phyloP scores from a whole-genome alignment of 192 early-diverging fungal species.

The Entrophospora sp. region DNA sequence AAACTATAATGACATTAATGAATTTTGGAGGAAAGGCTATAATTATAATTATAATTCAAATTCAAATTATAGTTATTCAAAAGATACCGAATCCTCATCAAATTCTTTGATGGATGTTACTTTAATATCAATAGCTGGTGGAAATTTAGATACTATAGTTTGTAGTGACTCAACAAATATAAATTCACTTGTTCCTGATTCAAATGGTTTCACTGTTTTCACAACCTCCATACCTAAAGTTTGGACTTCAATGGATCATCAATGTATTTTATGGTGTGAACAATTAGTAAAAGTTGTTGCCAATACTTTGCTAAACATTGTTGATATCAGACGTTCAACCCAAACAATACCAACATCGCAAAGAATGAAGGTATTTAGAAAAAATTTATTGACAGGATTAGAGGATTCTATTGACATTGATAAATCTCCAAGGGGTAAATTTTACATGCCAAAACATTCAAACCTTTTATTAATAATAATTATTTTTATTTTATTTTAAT shows the following conservation, averaged over 20 bases:
- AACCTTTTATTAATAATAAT: background rate
- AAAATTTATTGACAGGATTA: conserved; percentile 44
- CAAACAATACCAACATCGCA: conserved; percentile 51
- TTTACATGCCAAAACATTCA: background rate
- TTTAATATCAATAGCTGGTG: conserved; percentile 84
- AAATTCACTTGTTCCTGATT: conserved; percentile 47
- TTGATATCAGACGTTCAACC: conserved; percentile 46
- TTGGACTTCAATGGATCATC: conserved; percentile 85
- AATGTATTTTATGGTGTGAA: conserved; percentile 85
- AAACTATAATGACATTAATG: conserved; percentile 59
- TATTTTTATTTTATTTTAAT: background rate
- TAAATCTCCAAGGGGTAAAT: conserved; percentile 4
- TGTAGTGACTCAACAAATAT: conserved; percentile 69
- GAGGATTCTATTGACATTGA: conserved; percentile 23
- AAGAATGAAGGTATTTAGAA: conserved; percentile 58
- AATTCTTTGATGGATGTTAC: conserved; percentile 46
- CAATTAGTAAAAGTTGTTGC: conserved; percentile 71
- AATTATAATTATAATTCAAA: no score
- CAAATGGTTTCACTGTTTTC: conserved; percentile 69
- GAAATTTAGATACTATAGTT: conserved; percentile 77
- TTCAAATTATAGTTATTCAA: no score
- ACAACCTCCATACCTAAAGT: conserved; percentile 72
- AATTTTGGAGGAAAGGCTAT: conserved; percentile 56
- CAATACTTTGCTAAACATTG: conserved; percentile 43
- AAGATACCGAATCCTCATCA: conserved; percentile 4